phyloP scores from a whole-genome alignment of 495 filamentous ascomycete species.

The Hyaloscypha variabilis region DNA sequence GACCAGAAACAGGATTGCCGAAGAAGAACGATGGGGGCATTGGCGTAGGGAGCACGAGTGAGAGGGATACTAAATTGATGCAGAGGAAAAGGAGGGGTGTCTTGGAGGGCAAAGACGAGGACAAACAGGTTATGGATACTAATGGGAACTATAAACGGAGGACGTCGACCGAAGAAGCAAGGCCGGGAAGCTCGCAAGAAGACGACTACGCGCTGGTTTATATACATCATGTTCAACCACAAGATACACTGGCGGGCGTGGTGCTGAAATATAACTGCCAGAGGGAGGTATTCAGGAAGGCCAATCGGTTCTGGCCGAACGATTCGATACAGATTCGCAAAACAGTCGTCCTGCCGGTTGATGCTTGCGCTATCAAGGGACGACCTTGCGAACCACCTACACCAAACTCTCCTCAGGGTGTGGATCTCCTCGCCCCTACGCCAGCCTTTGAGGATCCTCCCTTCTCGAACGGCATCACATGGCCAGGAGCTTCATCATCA shows the following conservation, averaged over 20 bases:
- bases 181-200: constrained; percentile 42
- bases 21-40: constrained; percentile 44
- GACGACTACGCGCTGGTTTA: constrained; percentile 82
- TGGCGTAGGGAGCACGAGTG: constrained; percentile 47
- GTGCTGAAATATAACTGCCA: constrained; percentile 87
- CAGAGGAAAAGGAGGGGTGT: constrained; percentile 50
- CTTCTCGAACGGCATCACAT: constrained; percentile 21
- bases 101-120: constrained; percentile 51
- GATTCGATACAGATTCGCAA: constrained; percentile 85
- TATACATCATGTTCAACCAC: constrained; percentile 79
- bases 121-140: constrained; percentile 49
- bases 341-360: constrained; percentile 82
- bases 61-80: constrained; percentile 49
- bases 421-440: constrained; percentile 50
- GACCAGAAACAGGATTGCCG: constrained; percentile 32
- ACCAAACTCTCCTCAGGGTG: constrained; percentile 32
- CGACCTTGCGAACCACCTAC: constrained; percentile 52
- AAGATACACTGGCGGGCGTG: constrained; percentile 87
- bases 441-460: constrained; percentile 33
- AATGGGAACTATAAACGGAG: constrained; percentile 54
- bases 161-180: constrained; percentile 50
- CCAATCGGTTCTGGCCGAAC: constrained; percentile 92
- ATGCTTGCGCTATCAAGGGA: constrained; percentile 85
- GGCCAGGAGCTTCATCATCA: constrained; percentile 15
- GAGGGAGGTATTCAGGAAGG: constrained; percentile 75